These are phyloP conservation scores for Aegilops umbellulata DNA, from an alignment of 176 grass and related monocot species.

Conservation along the genomic window DNA sequence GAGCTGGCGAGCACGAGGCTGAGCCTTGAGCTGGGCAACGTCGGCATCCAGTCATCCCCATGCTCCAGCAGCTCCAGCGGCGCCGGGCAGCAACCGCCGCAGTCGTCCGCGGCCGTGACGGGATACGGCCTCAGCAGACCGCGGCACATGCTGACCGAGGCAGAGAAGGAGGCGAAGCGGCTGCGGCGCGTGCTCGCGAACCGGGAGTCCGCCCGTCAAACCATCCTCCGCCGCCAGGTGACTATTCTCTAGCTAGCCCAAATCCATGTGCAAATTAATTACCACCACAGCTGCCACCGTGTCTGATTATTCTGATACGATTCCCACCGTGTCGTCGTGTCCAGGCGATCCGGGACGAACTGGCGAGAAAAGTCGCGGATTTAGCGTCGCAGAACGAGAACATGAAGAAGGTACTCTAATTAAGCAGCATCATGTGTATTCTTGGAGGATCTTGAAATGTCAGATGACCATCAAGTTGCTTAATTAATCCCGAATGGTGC, in stretches of 20 bases:
- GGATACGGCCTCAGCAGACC: constrained; percentile 43
- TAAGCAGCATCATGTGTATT: background rate
- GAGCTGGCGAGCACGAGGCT: constrained; percentile 40
- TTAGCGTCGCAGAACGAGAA: constrained; percentile 71
- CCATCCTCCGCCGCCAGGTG: constrained; percentile 79
- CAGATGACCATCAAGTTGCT: background rate
- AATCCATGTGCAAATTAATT: background rate
- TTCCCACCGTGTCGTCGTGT: background rate
- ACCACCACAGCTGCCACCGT: background rate
- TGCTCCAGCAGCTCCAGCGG: constrained; percentile 46
- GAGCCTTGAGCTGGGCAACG: constrained; percentile 51
- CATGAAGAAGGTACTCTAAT: constrained; percentile 61
- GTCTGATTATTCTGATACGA: background rate
- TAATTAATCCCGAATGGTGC: background rate
- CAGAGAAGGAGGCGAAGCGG: constrained; percentile 82
- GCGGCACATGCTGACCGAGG: constrained; percentile 65
- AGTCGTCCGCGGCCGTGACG: background rate
- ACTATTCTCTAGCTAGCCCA: background rate
- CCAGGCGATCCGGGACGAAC: constrained; percentile 71
- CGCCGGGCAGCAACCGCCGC: background rate
- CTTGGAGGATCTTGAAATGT: background rate
- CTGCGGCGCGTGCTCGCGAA: constrained; percentile 76
- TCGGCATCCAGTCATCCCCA: constrained; percentile 33
- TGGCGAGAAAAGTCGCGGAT: constrained; percentile 59
- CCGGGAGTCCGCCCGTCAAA: constrained; percentile 86